Conservation (phyloP, 2,329 filamentous ascomycete species). For the Fusarium mundagurra region DNA sequence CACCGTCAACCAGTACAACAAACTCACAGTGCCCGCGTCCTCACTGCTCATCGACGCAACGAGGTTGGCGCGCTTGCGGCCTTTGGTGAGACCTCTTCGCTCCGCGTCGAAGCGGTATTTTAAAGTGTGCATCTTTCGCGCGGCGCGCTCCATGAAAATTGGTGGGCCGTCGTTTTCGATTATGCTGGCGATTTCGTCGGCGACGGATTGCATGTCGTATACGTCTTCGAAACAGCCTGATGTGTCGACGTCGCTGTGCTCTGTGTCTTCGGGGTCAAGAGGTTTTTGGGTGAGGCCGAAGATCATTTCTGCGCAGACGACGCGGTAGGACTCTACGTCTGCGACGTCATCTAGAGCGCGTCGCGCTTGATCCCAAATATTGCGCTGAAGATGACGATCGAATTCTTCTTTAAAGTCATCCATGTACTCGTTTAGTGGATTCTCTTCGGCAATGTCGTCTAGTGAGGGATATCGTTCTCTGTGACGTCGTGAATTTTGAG, state of each 20-base stretch:
- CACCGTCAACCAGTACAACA: slow-evolving; percentile 66
- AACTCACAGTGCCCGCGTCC: slow-evolving; percentile 57
- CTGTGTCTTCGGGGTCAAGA: neutral
- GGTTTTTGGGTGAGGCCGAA: slow-evolving; percentile 51
- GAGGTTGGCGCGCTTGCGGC: neutral
- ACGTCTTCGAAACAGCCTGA: neutral
- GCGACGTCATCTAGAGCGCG: slow-evolving; percentile 47
- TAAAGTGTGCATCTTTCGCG: slow-evolving; percentile 36
- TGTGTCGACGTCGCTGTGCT: neutral
- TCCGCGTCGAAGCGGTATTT: slow-evolving; percentile 39
- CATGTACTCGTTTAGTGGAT: neutral
- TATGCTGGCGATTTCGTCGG: slow-evolving; percentile 16
- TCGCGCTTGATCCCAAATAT: slow-evolving; percentile 51
- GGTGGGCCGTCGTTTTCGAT: slow-evolving; percentile 38
- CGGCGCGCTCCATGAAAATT: slow-evolving; percentile 36
- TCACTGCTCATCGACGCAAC: neutral
- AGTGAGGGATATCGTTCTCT: slow-evolving; percentile 7
- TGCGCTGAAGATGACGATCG: slow-evolving; percentile 48
- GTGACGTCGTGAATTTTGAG: slow-evolving; percentile 43
- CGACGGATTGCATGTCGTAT: neutral
- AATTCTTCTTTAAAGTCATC: slow-evolving; percentile 46
- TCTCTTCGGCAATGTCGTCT: neutral
- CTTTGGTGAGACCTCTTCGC: slow-evolving; percentile 10
- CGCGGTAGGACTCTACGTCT: slow-evolving; percentile 49
- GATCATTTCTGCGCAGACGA: slow-evolving; percentile 52